Conservation (phyloP, 495 filamentous ascomycete species). For the Neurospora cerealis region DNA sequence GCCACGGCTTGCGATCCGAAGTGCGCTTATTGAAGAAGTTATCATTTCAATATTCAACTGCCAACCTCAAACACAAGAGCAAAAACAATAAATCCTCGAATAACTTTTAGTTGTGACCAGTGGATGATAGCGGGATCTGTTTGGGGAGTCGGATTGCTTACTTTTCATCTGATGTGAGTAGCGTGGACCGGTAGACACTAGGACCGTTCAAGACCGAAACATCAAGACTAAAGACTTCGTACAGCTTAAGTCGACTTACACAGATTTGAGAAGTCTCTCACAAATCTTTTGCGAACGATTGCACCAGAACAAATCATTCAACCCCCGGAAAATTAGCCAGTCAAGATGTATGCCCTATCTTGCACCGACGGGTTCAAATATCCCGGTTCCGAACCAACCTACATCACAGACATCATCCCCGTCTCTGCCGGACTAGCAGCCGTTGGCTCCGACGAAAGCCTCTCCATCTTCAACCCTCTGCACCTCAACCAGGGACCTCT, state of each 20-base stretch:
- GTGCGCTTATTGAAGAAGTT: background rate
- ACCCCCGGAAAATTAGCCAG: background rate
- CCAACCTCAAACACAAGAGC: background rate
- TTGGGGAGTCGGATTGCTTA: background rate
- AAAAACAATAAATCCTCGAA: background rate
- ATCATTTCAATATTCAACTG: background rate
- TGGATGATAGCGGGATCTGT: background rate
- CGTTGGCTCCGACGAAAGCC: constrained; percentile 44
- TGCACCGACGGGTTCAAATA: constrained; percentile 34
- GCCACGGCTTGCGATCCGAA: background rate
- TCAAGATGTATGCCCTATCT: constrained; percentile 36
- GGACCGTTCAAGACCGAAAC: background rate
- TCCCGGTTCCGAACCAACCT: constrained; percentile 31
- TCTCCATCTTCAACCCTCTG: constrained; percentile 44
- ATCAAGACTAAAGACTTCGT: background rate
- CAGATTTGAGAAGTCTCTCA: background rate
- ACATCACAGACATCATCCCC: constrained; percentile 43
- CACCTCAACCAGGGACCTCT: constrained; percentile 31
- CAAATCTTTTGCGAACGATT: background rate
- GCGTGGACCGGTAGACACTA: background rate
- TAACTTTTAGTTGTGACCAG: background rate
- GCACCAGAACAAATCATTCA: background rate
- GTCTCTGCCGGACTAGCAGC: constrained; percentile 33
- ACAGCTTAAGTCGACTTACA: background rate
- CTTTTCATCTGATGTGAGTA: background rate